Evolutionary conservation across 305 asterid species (phyloP).

Genomic region (Fraxinus dipetala): DNA sequence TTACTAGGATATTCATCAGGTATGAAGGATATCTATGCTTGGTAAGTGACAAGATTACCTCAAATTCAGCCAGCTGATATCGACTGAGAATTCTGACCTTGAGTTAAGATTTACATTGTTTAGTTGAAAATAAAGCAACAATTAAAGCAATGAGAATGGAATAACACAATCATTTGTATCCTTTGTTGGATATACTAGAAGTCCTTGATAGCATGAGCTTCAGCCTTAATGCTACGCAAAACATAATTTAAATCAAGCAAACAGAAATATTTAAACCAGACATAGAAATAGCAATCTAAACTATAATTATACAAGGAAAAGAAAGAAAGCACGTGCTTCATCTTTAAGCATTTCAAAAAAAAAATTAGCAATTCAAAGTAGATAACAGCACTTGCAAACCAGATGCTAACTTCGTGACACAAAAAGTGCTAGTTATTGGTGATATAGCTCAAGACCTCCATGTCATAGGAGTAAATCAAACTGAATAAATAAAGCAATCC

Average conservation of each 20-base stretch:
- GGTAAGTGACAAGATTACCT: constrained; percentile 37
- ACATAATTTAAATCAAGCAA: background rate
- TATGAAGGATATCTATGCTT: background rate
- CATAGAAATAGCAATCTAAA: background rate
- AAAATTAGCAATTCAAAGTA: background rate
- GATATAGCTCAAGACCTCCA: background rate
- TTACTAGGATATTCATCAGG: background rate
- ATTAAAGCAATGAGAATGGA: background rate
- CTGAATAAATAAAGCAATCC: background rate
- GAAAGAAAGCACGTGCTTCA: background rate
- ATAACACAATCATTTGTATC: background rate
- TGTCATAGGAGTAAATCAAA: background rate
- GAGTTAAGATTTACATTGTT: constrained; percentile 34
- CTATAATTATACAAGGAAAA: background rate
- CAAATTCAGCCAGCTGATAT: constrained; percentile 80
- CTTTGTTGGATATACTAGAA: background rate
- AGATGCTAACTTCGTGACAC: background rate
- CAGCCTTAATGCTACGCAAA: constrained; percentile 5
- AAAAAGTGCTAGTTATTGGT: background rate
- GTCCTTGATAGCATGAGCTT: background rate
- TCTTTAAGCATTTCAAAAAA: background rate
- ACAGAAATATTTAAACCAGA: background rate
- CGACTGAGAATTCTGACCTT: constrained; percentile 51
- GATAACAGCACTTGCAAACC: background rate
- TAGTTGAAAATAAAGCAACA: background rate